phyloP scores from a whole-genome alignment of 805 yeast species.

The Metschnikowia shivogae region DNA sequence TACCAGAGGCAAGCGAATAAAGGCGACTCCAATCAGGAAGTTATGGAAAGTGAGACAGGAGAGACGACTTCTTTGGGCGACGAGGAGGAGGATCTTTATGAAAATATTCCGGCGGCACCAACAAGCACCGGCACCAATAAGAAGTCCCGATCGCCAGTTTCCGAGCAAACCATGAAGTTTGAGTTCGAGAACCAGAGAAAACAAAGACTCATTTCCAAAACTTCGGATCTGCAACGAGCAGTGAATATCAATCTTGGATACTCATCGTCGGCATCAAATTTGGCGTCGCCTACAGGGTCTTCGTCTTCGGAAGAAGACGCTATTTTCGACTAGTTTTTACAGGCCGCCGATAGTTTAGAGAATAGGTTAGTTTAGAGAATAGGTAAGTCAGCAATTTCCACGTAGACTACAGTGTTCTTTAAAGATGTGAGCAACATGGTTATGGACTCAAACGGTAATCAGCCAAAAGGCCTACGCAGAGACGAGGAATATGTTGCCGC shows the following conservation, averaged over 20 bases:
- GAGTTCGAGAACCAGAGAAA: slow-evolving; percentile 18
- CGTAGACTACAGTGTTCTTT: not conserved
- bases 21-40: slow-evolving; percentile 15
- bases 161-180: slow-evolving; percentile 14
- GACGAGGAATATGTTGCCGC: slow-evolving; percentile 99
- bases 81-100: slow-evolving; percentile 12
- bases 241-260: slow-evolving; percentile 16
- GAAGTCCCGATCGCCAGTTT: slow-evolving; percentile 16
- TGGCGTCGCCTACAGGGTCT: slow-evolving; percentile 16
- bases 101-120: slow-evolving; percentile 5
- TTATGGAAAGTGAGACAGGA: not conserved
- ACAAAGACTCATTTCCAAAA: slow-evolving; percentile 18
- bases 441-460: slow-evolving; percentile 94
- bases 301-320: slow-evolving; percentile 12
- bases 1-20: slow-evolving; percentile 15
- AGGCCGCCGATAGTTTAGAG: not conserved
- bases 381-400: not conserved
- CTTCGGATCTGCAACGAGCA: slow-evolving; percentile 16
- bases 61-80: not conserved
- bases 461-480: slow-evolving; percentile 90
- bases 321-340: not conserved
- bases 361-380: not conserved
- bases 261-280: slow-evolving; percentile 17
- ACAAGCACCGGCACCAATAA: slow-evolving; percentile 6
- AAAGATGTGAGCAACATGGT: slow-evolving; percentile 93